Conservation (phyloP, 2,329 filamentous ascomycete species). For the Pseudocercospora macadamiae region DNA sequence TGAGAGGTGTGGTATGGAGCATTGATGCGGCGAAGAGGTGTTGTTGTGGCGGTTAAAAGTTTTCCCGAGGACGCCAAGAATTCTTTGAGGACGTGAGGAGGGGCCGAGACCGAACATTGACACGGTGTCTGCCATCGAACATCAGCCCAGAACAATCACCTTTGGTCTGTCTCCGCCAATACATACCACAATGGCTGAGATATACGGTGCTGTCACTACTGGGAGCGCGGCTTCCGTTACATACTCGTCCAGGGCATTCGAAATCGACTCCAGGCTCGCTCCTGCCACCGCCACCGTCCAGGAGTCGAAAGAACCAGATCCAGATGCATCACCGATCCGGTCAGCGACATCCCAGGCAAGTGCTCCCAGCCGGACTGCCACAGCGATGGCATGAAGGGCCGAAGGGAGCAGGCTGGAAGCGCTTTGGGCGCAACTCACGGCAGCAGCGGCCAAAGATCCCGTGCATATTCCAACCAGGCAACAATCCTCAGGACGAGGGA, state of each 20-base stretch:
- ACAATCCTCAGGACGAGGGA: slow-evolving; percentile 18
- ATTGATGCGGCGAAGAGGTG: slow-evolving; percentile 15
- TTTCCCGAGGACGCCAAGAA: slow-evolving; percentile 6
- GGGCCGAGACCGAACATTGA: background rate
- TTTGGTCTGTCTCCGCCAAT: background rate
- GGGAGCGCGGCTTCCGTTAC: background rate
- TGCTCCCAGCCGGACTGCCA: slow-evolving; percentile 52
- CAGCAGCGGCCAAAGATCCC: slow-evolving; percentile 28
- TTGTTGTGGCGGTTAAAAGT: background rate
- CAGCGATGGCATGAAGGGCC: slow-evolving; percentile 39
- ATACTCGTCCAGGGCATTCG: background rate
- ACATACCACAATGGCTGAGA: background rate
- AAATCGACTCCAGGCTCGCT: background rate
- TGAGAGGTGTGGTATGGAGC: slow-evolving; percentile 23
- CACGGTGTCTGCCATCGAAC: background rate
- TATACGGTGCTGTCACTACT: background rate
- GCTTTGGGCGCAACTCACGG: slow-evolving; percentile 24
- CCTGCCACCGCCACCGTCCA: slow-evolving; percentile 14
- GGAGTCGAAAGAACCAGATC: slow-evolving; percentile 3
- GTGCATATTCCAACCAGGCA: slow-evolving; percentile 29
- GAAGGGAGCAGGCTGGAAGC: slow-evolving; percentile 21
- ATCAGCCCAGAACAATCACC: background rate
- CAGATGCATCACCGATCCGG: slow-evolving; percentile 1
- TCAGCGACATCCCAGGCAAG: slow-evolving; percentile 13
- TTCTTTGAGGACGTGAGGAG: slow-evolving; percentile 5